These are phyloP conservation scores for Penicillium sp. DNA, from an alignment of 2,329 filamentous ascomycete genomes.

Conservation along the genomic window DNA sequence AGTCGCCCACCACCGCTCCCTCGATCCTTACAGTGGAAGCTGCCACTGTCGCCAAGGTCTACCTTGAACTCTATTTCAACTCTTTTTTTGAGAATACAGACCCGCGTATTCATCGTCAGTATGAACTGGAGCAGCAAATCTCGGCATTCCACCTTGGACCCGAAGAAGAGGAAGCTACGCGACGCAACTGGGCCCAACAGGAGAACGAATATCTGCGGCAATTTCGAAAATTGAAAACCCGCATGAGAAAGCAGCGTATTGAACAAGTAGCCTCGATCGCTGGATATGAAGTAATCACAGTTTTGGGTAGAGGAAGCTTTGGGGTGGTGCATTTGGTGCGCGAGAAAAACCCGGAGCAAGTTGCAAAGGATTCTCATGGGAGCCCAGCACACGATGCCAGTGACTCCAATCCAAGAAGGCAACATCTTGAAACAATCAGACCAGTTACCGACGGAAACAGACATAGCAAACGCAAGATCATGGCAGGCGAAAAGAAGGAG, in stretches of 20 bases:
- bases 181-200: conserved; percentile 63
- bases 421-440: conserved; percentile 15
- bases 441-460: conserved; percentile 27
- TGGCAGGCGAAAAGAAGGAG: conserved; percentile 51
- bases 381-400: neutral
- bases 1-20: conserved; percentile 22
- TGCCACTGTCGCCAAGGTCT: conserved; percentile 79
- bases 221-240: conserved; percentile 69
- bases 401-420: neutral
- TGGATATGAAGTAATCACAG: conserved; percentile 78
- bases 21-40: conserved; percentile 70
- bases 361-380: conserved; percentile 18
- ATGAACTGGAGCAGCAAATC: conserved; percentile 67
- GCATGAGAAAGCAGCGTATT: conserved; percentile 51
- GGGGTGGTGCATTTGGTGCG: conserved; percentile 84
- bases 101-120: conserved; percentile 63
- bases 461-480: conserved; percentile 33
- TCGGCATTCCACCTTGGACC: conserved; percentile 58
- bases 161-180: conserved; percentile 59
- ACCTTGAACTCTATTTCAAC: conserved; percentile 82
- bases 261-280: conserved; percentile 58
- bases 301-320: conserved; percentile 92
- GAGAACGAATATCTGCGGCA: conserved; percentile 79
- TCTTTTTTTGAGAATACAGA: conserved; percentile 62
- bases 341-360: conserved; percentile 49